A percentile compares a stretch with the other conserved stretches of the same genome.
These are phyloP conservation scores for Entomortierella chlamydospora DNA, from an alignment of 192 early-diverging fungal species.

Conservation along the genomic window DNA sequence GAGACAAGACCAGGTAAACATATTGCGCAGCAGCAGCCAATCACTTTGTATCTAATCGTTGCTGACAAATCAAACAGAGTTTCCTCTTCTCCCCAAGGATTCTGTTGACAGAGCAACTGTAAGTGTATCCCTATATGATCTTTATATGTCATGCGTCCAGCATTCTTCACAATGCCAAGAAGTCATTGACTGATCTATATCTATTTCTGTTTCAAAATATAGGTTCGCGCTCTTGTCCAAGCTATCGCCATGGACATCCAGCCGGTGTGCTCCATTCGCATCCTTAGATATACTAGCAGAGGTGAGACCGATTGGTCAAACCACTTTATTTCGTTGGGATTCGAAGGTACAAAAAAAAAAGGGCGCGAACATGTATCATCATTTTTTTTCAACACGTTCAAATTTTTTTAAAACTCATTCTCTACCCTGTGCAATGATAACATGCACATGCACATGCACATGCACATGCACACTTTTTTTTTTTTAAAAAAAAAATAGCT, in stretches of 20 bases:
- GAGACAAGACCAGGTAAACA: slow-evolving; percentile 72
- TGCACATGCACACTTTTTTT: no score
- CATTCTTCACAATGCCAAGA: no score
- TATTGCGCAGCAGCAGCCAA: neutral
- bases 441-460: no score
- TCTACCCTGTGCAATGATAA: no score
- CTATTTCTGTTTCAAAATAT: neutral
- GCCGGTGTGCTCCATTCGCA: slow-evolving; percentile 83
- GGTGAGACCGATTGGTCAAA: slow-evolving; percentile 64
- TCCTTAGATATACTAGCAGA: slow-evolving; percentile 69
- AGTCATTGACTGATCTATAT: neutral
- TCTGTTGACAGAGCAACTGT: slow-evolving; percentile 69
- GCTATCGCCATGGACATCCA: slow-evolving; percentile 87
- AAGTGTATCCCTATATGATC: neutral
- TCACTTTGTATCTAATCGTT: no score
- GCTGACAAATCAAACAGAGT: no score
- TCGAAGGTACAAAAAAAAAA: slow-evolving; percentile 61
- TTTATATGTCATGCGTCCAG: neutral
- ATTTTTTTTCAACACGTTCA: neutral
- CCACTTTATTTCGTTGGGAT: slow-evolving; percentile 67
- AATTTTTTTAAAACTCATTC: no score
- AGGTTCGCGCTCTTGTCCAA: slow-evolving; percentile 76
- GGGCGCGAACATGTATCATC: no score
- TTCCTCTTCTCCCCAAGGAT: slow-evolving; percentile 81
- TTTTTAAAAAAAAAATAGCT: slow-evolving; percentile 7